Base-by-base conservation (phyloP, 2,329 filamentous ascomycete genomes). In the Pseudogymnoascus sp. region DNA sequence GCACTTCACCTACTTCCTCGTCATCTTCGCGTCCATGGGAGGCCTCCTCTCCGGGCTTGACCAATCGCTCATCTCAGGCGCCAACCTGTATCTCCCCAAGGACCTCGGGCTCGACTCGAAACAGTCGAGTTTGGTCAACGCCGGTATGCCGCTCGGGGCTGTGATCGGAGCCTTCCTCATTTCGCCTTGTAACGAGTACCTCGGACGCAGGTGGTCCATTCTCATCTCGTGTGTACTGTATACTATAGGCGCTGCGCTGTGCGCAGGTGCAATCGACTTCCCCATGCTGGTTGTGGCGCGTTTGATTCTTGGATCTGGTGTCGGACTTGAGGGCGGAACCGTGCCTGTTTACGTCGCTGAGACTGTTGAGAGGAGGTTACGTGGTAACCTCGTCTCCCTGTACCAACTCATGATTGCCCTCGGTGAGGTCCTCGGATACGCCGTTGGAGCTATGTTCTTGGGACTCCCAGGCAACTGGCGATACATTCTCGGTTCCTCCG, bases 331-430 rank as follows among this genome's bases (percentile, higher is more conserved):
- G 71, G 87, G 87, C 60, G 88, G 88, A 71, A 90, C 87, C 0
- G 87, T 90, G 4, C 87, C 87, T 0, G 85, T 90, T 61, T 91
- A 91, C 66, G 87, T 91, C 30, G 87, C 88, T 1, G 88, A 91
- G 73, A 87, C 84, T 0, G 87, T 90, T 45, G 85, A 88, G 68
- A 79, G 84, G 33, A 80, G 79, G 63, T 79, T 89, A 23, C 83
- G 88, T 68, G 88, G 88, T 67, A 90, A 90, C 72, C 75, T 91
- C 59, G 88, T 91, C 1, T 89, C 86, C 0, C 77, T 90, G 0
- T 91, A 90, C 72, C 88, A 91, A 70, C 84, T 90, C 74, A 90
- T 88, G 74, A 91, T 91, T 69, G 88, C 88, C 0, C 79, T 91
- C 0, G 88, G 88, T 28, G 88, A 90, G 68, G 87, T 91, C 2